Base-by-base conservation (phyloP, 108 stramenopile genomes). In the Aurantiochytrium sp. region DNA sequence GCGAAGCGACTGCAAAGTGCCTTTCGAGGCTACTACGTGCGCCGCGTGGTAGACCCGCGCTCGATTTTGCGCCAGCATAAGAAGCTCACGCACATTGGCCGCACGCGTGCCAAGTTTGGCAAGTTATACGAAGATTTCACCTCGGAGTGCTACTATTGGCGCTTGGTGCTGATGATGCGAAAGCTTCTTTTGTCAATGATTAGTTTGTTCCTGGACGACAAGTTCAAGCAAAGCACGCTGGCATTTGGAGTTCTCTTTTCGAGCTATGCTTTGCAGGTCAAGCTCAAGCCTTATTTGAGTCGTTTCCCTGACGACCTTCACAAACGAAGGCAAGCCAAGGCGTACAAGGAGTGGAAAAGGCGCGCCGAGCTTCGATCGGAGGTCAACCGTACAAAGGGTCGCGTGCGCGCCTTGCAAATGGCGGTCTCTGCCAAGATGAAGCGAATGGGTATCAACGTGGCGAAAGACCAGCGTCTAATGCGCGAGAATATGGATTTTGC, bases 71-170 rank as follows among this genome's bases (percentile, higher is more conserved):
- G 76, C 49, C 76, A 53, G 25, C 76, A 83, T 1, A 83, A 83
- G 76, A 83, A 47, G 45, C 51, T 83, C 19, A 53, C 76, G 45
- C 45, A 83, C 51, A 83, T 83, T 53, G 76, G 76, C 1, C 76
- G 76, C 19, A 83, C 76, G n/a, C 45, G 76, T 0, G 76, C 76
- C 45, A 83, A 83, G 76, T 83, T 53, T 23, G 76, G 76, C n/a
- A 83, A 83, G 76, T 23, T 83, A 6, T 83, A 83, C 51, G 76
- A 83, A 23, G 76, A 83, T 53, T 83, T 83, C 76, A 83, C 76
- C 49, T 47, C 49, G n/a, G 76, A 83, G 25, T 83, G 76, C 51
- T 83, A 83, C 51, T 83, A 83, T 35, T 83, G 76, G 76, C 45
- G 76, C 25, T 45, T 83, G n/a, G 76, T 83, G 4, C 5, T 83